Evolutionary conservation across 2,329 filamentous ascomycete genomes (phyloP), one percentile per base, ranked within the genome.

Genomic region (Trichophyton mentagrophytes): DNA sequence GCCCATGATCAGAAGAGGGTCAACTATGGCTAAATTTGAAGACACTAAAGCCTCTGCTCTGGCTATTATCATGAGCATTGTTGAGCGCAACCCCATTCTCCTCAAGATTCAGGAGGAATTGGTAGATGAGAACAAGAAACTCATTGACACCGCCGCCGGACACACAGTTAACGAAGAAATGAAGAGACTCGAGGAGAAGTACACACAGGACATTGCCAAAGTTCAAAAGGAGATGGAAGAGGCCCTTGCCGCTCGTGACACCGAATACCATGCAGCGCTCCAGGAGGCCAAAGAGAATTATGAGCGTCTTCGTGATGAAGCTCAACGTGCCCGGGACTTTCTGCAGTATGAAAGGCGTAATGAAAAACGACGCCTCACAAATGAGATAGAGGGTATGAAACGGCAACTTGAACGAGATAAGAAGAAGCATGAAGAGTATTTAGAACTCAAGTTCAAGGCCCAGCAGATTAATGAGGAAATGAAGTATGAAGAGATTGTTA

Each of bases 181-280:
- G 59, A 60, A 56, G 46, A 60, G 51, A 20, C 36, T 60, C 7
- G 59, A 60, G 33, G 59, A 60, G 33, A 55, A 60, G 44, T 60
- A 60, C 30, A 49, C 17, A 3, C 33, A 55, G 20, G 47, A 56
- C 22, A 55, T 60, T 15, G 59, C 59, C 30, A 56, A 60, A 33
- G 51, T 60, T 9, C 36, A 60, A 20, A 40, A 60, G 40, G 51
- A 60, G 2, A 60, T 60, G 59, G 40, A 60, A 42, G 30, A 56
- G 17, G 59, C 59, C 1, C 47, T 56, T 13, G 47, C 47, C 38
- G 59, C 51, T 17, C 59, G 59, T n/a, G 51, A 60, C 42, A 47
- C 57, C 13, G 57, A 59, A 38, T 49, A 47, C 17, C 57, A 59
- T 11, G 44, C 40, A 15, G 57, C 44, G 3, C 57, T 59, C n/a